Evolutionary conservation across 177 flowering plant species (phyloP).

Genomic region (Telopea speciosissima): DNA sequence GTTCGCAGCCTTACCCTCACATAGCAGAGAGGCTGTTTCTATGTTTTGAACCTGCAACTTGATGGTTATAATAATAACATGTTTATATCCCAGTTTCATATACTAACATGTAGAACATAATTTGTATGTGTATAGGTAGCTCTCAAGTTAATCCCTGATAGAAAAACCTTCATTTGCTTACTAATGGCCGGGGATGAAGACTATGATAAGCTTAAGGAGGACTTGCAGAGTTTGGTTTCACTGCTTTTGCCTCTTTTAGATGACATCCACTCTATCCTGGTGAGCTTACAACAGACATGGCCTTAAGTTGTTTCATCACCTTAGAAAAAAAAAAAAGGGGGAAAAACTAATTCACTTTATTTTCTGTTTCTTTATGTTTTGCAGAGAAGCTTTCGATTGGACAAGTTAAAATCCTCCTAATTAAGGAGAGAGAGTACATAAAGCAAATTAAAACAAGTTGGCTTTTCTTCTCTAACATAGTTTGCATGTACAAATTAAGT

Average conservation of each 20-base stretch:
- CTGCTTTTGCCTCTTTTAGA: slow-evolving; percentile 48
- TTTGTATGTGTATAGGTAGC: slow-evolving; percentile 45
- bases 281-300: slow-evolving; percentile 17
- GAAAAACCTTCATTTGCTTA: slow-evolving; percentile 36
- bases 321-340: no score
- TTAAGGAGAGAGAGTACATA: background rate
- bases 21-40: no score
- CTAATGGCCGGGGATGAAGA: slow-evolving; percentile 46
- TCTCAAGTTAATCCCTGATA: slow-evolving; percentile 68
- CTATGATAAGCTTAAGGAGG: slow-evolving; percentile 39
- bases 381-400: slow-evolving; percentile 43
- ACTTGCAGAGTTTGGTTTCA: slow-evolving; percentile 42
- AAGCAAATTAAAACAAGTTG: background rate
- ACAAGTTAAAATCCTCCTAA: slow-evolving; percentile 40
- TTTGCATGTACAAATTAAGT: background rate
- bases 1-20: no score
- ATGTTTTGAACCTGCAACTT: no score
- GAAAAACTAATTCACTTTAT: background rate
- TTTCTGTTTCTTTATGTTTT: slow-evolving; percentile 8
- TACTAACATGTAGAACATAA: no score
- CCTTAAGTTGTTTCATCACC: background rate
- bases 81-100: no score
- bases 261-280: slow-evolving; percentile 52
- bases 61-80: no score
- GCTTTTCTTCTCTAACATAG: background rate